phyloP scores from a whole-genome alignment of 148 eudicot species.

The Vaccinium macrocarpon region DNA sequence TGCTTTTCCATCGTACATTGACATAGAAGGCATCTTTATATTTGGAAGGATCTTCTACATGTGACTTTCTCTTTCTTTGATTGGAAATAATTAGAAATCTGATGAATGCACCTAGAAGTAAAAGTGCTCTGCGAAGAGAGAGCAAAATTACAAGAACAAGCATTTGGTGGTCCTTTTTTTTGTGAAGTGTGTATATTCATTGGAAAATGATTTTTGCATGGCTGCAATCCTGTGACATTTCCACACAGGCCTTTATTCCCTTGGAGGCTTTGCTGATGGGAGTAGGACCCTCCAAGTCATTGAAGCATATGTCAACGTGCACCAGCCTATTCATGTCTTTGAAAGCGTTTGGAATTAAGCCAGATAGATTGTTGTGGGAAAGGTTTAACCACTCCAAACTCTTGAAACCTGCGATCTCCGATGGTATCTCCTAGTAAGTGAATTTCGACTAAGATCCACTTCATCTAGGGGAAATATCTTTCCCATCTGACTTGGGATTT shows the following conservation, averaged over 20 bases:
- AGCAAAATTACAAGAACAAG: slow-evolving; percentile 11
- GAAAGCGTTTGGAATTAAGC: slow-evolving; percentile 31
- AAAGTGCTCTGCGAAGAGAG: not conserved
- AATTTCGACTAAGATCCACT: slow-evolving; percentile 37
- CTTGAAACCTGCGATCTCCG: slow-evolving; percentile 20
- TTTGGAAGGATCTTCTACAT: not conserved
- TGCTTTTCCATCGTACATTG: slow-evolving; percentile 25
- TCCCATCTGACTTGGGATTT: not conserved
- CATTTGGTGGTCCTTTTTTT: not conserved
- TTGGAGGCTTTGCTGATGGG: slow-evolving; percentile 27
- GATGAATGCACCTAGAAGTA: not conserved
- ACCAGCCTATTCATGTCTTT: slow-evolving; percentile 30
- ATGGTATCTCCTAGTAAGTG: slow-evolving; percentile 33
- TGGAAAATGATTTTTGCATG: slow-evolving; percentile 6
- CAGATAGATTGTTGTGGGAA: slow-evolving; percentile 38
- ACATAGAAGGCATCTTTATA: slow-evolving; percentile 24
- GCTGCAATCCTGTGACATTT: slow-evolving; percentile 27
- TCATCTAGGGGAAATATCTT: not conserved
- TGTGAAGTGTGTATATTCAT: no score
- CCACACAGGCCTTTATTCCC: slow-evolving; percentile 34
- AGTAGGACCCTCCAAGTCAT: slow-evolving; percentile 35
- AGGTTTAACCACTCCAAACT: slow-evolving; percentile 31
- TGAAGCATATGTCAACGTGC: slow-evolving; percentile 29
- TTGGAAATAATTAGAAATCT: not conserved
- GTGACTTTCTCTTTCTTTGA: slow-evolving; percentile 3